phyloP scores from a whole-genome alignment of 1,284 basidiomycete species.

The Inonotus hispidus region DNA sequence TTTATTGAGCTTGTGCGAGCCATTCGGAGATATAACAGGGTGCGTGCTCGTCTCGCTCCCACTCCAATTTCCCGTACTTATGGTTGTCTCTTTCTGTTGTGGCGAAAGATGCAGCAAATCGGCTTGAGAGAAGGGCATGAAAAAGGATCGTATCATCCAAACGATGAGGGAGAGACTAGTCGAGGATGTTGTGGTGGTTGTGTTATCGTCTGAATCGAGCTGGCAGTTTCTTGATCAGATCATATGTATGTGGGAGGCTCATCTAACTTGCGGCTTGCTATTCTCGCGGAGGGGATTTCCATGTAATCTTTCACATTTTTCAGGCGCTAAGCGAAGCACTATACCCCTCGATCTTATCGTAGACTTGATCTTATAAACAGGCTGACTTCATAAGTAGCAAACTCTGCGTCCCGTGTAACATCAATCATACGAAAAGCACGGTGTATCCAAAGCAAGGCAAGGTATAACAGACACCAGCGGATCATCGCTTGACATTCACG shows the following conservation, averaged over 20 bases:
- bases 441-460: no score
- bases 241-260: no score
- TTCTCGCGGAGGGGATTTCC: no score
- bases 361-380: no score
- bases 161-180: neutral
- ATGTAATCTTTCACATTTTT: no score
- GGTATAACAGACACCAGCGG: no score
- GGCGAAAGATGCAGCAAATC: neutral
- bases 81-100: neutral
- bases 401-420: no score
- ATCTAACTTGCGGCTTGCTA: no score
- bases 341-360: no score
- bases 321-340: no score
- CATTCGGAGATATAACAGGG: constrained; percentile 95
- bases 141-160: neutral
- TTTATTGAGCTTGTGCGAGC: constrained; percentile 95
- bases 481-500: constrained; percentile 17
- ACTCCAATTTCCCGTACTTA: neutral
- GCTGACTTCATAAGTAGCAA: no score
- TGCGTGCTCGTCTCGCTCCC: constrained; percentile 26
- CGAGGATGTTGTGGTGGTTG: constrained; percentile 2
- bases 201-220: neutral
- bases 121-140: constrained; percentile 1
- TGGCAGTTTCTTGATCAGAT: neutral
- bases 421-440: no score